phyloP scores from a whole-genome alignment of 768 basidiomycete genomes.

The Lactifluus echinatus region DNA sequence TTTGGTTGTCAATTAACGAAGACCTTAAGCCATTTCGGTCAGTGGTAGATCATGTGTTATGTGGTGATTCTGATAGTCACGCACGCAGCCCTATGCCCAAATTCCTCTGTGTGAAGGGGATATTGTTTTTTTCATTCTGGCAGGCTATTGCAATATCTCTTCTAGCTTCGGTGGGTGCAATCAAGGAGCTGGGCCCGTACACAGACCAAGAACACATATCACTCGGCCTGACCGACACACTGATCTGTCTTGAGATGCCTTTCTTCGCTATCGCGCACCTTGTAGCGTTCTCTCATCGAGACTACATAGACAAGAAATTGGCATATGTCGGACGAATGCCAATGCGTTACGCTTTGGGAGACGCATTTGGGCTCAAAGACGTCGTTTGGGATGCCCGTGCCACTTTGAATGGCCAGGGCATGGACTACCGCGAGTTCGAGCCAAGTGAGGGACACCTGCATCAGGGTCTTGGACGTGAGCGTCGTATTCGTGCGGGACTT shows the following conservation, averaged over 20 bases:
- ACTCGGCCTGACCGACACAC: constrained; percentile 77
- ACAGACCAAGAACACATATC: constrained; percentile 85
- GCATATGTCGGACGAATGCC: constrained; percentile 83
- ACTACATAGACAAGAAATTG: constrained; percentile 63
- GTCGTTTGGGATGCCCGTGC: constrained; percentile 77
- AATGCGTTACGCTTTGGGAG: constrained; percentile 76
- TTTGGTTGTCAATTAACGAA: constrained; percentile 88
- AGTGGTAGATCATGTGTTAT: constrained; percentile 23
- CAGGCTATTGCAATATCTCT: constrained; percentile 81
- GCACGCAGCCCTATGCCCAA: constrained; percentile 76
- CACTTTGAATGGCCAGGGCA: constrained; percentile 80
- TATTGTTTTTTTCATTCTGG: constrained; percentile 99
- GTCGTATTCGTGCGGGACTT: constrained; percentile 84
- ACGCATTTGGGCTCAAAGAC: constrained; percentile 82
- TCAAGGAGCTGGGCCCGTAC: constrained; percentile 78
- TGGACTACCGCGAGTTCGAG: constrained; percentile 95
- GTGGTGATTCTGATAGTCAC: background rate
- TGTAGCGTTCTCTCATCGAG: constrained; percentile 87
- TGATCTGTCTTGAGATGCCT: constrained; percentile 97
- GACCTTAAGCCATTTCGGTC: constrained; percentile 87
- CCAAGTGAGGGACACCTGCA: constrained; percentile 92
- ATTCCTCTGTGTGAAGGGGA: constrained; percentile 97
- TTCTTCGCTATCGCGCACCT: constrained; percentile 92
- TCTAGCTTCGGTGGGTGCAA: constrained; percentile 73
- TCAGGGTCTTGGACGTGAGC: constrained; percentile 76